Evolutionary conservation across 2,329 filamentous ascomycete genomes (phyloP).

Genomic region (Chaetomiaceae sp.): DNA sequence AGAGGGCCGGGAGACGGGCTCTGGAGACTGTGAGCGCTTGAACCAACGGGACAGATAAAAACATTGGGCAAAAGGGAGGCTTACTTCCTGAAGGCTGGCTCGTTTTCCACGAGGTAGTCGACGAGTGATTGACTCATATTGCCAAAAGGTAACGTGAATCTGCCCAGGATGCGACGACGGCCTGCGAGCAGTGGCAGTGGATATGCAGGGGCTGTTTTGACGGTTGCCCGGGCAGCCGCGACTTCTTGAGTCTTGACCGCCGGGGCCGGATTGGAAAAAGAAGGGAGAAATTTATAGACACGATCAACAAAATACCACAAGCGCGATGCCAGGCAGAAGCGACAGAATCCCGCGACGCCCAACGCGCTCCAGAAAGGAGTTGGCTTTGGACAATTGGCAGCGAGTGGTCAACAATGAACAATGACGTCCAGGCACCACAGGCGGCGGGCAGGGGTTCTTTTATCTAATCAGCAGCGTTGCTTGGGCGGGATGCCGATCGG

Average conservation of each 20-base stretch:
- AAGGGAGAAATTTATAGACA: not conserved
- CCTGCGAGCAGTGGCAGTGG: not conserved
- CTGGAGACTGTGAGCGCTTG: conserved; percentile 19
- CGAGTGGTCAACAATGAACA: not conserved
- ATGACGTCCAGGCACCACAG: conserved; percentile 14
- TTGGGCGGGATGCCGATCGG: no score
- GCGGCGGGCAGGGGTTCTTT: no score
- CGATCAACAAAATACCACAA: not conserved
- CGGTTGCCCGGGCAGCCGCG: not conserved
- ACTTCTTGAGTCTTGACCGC: no score
- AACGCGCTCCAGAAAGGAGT: not conserved
- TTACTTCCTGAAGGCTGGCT: conserved; percentile 30
- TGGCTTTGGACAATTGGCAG: not conserved
- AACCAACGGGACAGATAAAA: not conserved
- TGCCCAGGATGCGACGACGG: not conserved
- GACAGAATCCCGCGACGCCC: not conserved
- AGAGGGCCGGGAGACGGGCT: conserved; percentile 29
- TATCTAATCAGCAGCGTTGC: no score
- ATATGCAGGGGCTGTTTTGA: not conserved
- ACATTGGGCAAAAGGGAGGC: not conserved
- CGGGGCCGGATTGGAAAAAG: not conserved
- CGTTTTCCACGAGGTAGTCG: conserved; percentile 31
- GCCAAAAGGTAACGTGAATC: not conserved
- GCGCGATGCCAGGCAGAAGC: conserved; percentile 6
- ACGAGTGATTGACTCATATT: conserved; percentile 21